Percentiles rank a stretch among this genome's conserved stretches.
Conservation (phyloP, 495 filamentous ascomycete species). For the Podospora fimiseda region DNA sequence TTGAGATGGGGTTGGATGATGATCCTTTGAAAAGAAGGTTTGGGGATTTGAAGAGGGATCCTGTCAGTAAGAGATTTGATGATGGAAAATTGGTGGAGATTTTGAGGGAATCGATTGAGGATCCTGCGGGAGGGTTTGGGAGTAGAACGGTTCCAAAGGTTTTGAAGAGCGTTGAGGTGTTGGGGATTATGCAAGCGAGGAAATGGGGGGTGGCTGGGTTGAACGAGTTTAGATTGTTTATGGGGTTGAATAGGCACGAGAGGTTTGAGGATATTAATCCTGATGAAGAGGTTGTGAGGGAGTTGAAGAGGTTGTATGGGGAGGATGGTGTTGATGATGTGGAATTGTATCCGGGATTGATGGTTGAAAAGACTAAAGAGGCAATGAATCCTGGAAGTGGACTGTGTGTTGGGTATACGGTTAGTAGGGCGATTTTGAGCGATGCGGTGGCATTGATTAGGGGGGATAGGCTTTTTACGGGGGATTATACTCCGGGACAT, state of each 20-base stretch:
- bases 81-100: conserved; percentile 54
- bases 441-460: conserved; percentile 73
- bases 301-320: conserved; percentile 56
- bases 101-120: conserved; percentile 48
- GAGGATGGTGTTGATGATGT: conserved; percentile 62
- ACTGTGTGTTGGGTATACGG: conserved; percentile 64
- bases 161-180: conserved; percentile 63
- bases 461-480: conserved; percentile 72
- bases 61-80: conserved; percentile 46
- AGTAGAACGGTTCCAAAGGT: conserved; percentile 62
- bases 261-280: conserved; percentile 74
- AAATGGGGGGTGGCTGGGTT: conserved; percentile 69
- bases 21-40: conserved; percentile 56
- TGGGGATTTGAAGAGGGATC: conserved; percentile 47
- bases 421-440: conserved; percentile 66
- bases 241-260: conserved; percentile 57
- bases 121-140: conserved; percentile 49
- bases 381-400: conserved; percentile 61
- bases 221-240: conserved; percentile 74
- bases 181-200: conserved; percentile 71
- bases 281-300: conserved; percentile 54
- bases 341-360: conserved; percentile 47
- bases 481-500: conserved; percentile 58
- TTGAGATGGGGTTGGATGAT: conserved; percentile 42
- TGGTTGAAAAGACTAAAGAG: conserved; percentile 66